Percentiles rank a stretch among this genome's conserved stretches.
Conservation (phyloP, 345 rosid species). For the Eucalyptus globulus region DNA sequence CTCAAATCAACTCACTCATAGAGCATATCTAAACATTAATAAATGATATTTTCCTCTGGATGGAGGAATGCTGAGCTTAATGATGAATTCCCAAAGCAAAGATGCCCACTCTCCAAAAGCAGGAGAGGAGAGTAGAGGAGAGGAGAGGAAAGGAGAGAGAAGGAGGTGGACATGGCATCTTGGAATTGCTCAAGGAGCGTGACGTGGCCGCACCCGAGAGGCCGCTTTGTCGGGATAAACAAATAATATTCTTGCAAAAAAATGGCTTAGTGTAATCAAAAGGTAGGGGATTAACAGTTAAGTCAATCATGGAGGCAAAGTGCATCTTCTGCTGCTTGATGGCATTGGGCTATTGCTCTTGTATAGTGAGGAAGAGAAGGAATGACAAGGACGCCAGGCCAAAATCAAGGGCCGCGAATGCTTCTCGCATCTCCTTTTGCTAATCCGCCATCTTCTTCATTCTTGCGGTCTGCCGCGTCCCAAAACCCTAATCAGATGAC, state of each 20-base stretch:
- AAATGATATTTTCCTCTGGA: not conserved
- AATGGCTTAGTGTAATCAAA: not conserved
- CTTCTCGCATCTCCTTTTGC: not conserved
- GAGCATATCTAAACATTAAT: not conserved
- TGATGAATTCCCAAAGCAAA: conserved; percentile 13
- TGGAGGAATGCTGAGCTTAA: not conserved
- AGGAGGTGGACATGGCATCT: not conserved
- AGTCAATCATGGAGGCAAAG: not conserved
- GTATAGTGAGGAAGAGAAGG: not conserved
- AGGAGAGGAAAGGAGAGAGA: not conserved
- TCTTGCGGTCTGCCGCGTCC: not conserved
- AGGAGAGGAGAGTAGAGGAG: not conserved
- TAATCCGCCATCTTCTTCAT: not conserved
- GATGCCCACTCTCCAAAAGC: conserved; percentile 21
- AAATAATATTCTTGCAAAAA: not conserved
- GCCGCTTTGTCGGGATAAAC: not conserved
- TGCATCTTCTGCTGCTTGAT: not conserved
- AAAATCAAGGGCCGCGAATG: not conserved
- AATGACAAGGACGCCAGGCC: not conserved
- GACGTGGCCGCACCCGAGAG: not conserved
- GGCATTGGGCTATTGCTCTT: not conserved
- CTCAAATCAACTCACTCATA: not conserved
- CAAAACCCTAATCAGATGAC: not conserved
- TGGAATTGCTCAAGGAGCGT: not conserved
- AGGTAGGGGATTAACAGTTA: not conserved